Evolutionary conservation across 306 rosid genomes (phyloP), one percentile per base, ranked within the genome.

Genomic region (Begonia loranthoides): DNA sequence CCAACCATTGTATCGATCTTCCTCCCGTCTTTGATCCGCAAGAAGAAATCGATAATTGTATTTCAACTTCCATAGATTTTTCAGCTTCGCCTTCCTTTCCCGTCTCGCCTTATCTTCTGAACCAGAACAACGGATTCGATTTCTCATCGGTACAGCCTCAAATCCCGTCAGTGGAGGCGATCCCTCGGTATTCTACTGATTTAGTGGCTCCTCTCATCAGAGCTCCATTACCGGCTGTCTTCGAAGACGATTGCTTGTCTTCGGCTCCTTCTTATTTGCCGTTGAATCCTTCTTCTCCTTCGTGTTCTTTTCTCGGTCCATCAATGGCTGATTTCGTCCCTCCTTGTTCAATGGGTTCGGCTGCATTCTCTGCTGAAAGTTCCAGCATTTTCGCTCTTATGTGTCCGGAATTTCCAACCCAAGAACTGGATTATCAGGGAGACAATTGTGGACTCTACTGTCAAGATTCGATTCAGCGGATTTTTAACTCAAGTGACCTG

Each of bases 21-120:
- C 63, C 94, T 11, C 62, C 69, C 21, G 61, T 82, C 68, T 90
- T 90, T 64, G 87, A 82, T 57, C 61, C 95, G 12, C 92, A 69
- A 54, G 88, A 90, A 52, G 97, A 89, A 8, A 63, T 82, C 15
- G 94, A 90, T 63, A 85, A 78, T 70, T 92, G 86, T 70, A 82
- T 86, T 39, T 90, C 99, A 13, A 95, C 92, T 59, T 90, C 94
- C 54, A 78, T 86, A 33, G 84, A 90, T 60, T 90, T 90, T 61
- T 78, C 99, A 15, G 66, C 87, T 11, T 74, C 92, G 15, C 72
- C 70, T 52, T 63, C 83, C 17, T 90, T 86, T 44, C 21, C 70
- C 0, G 61, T 79, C n/a, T 79, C 84, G 10, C 57, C 66, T 3
- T 72, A 69, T 58, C 72, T 79, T 19, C 55, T 61, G 44, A 61